Evolutionary conservation across 2,329 filamentous ascomycete species (phyloP), one percentile per base, ranked within the genome.

Genomic region (Whalleya microplaca): DNA sequence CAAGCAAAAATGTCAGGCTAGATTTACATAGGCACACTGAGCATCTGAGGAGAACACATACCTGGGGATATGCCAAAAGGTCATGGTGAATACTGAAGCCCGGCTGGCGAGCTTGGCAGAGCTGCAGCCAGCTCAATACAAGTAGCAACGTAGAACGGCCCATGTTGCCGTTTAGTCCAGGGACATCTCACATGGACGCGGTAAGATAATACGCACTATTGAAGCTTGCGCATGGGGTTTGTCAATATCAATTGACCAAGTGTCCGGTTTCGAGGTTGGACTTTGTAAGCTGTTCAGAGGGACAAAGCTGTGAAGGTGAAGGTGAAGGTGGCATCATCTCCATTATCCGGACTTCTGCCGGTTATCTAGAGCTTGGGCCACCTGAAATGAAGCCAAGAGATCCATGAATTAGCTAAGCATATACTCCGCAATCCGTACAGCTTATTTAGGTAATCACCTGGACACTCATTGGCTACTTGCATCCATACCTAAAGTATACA

Each of bases 21-120:
- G n/a, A n/a, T n/a, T n/a, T n/a, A n/a, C n/a, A n/a, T n/a, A n/a
- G n/a, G n/a, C n/a, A n/a, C n/a, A n/a, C n/a, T n/a, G n/a, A n/a
- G n/a, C n/a, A n/a, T n/a, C n/a, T n/a, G n/a, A n/a, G n/a, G 23
- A 27, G 20, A 43, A 48, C 40, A 68, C 79, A 62, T 79, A 94
- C 91, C 82, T 95, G 91, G 10, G 93, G 93, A 74, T 89, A 92
- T 18, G 92, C 92, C 54, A 96, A 82, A 49, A 96, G 74, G 71
- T 97, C 93, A 70, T 96, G 91, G 68, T 95, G 87, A 54, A 96
- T 90, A 76, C 88, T 96, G 78, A 96, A 96, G 52, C 79, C 76
- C 7, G 76, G 78, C 45, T 81, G 79, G 45, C 79, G 78, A 64
- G 81, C 83, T 61, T 65, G 67, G 64, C 73, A 75, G 27, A 83